These are phyloP conservation scores for Aspergillus pseudoviridinutans DNA, from an alignment of 2,329 filamentous ascomycete genomes.

Conservation along the genomic window DNA sequence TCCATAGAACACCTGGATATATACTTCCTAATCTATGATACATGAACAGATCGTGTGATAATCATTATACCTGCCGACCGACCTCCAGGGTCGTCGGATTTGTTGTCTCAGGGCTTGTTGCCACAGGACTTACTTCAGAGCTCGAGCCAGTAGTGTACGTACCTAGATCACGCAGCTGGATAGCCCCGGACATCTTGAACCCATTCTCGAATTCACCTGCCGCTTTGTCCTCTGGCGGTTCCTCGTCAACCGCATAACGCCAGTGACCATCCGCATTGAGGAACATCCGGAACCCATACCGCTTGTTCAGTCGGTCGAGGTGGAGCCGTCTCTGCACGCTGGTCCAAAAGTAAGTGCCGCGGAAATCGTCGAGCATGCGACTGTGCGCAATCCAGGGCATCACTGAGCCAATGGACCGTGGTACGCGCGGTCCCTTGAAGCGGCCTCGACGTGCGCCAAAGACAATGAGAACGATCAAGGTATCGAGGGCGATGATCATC, in stretches of 20 bases:
- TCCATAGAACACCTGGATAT: not conserved
- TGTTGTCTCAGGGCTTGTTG: not conserved
- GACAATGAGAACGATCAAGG: constrained; percentile 29
- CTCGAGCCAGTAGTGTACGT: not conserved
- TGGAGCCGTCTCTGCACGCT: constrained; percentile 24
- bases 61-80: not conserved
- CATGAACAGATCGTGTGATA: not conserved
- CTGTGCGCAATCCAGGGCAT: constrained; percentile 34
- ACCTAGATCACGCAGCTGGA: constrained; percentile 2
- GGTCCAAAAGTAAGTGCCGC: constrained; percentile 27
- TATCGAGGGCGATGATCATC: constrained; percentile 28
- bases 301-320: constrained; percentile 24
- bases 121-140: not conserved
- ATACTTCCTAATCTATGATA: not conserved
- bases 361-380: constrained; percentile 30
- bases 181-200: not conserved
- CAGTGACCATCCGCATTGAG: constrained; percentile 23
- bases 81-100: not conserved
- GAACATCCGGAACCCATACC: constrained; percentile 32
- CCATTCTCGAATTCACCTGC: constrained; percentile 3
- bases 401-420: constrained; percentile 30
- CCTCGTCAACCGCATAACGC: constrained; percentile 32
- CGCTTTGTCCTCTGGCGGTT: constrained; percentile 8
- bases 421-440: constrained; percentile 30
- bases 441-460: constrained; percentile 31